Evolutionary conservation across 208 protist species (phyloP), one percentile per base, ranked within the genome.

Genomic region (Strigomonas culicis): DNA sequence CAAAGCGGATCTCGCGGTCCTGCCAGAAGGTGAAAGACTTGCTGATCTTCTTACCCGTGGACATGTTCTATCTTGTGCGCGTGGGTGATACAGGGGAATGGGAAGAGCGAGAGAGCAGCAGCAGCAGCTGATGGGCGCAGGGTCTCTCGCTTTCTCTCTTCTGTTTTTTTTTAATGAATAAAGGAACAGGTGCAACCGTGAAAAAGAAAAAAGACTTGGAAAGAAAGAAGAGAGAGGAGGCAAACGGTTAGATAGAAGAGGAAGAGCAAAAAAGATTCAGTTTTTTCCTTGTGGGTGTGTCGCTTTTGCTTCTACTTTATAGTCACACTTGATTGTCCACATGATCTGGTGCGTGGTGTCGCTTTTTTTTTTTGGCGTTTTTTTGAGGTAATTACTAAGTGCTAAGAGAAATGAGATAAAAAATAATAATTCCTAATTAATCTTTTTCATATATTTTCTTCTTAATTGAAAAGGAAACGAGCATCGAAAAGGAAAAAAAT

Each of bases 1-100:
- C 96, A 74, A 99, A 99, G 44, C 94, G 88, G 22, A 99, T 96
- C 66, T 99, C 96, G 21, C 90, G 78, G 74, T 99, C 97, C 41
- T 98, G 89, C 97, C 96, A 98, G 32, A 98, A 87, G 57, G 67
- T 69, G 47, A 87, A 84, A 19, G 46, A 36, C 39, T 83, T 82
- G 22, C 47, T 68, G 30, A 88, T 73, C 21, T 67, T 62, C 17
- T 72, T 70, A n/a, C 66, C 65, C 32, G 55, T 7, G 11, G 43
- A 13, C 6, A 41, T 41, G 13, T 19, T 51, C 46, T 6, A 51
- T 51, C 6, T 51, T 6, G 36, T 41, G 13, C 8, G 36, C 13
- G 36, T 41, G 36, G 13, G 36, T 41, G 36, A 13, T 41, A 13
- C 8, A 17, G 36, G 36, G 36, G 36, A 13, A 13, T 6, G 36